A percentile compares a stretch with the other conserved stretches of the same genome.
Evolutionary conservation across 192 early-diverging fungal species (phyloP).

Genomic region (Entrophospora sp.): DNA sequence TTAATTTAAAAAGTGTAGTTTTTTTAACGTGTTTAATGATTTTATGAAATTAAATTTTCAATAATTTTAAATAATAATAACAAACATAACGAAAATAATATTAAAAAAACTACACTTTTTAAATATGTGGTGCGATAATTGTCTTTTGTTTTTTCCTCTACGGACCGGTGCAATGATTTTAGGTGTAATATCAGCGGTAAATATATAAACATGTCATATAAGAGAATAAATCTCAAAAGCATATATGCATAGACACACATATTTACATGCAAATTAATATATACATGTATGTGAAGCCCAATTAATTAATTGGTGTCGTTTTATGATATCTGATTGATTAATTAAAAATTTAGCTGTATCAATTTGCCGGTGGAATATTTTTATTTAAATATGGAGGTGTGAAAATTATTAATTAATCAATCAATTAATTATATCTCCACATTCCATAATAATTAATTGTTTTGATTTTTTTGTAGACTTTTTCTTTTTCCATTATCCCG

Average conservation of each 20-base stretch:
- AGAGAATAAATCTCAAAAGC: not conserved
- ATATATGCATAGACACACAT: not conserved
- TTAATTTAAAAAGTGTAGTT: too few species aligned
- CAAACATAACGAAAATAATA: too few species aligned
- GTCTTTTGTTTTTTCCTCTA: constrained; percentile 9
- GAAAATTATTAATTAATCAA: not conserved
- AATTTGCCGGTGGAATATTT: constrained; percentile 1
- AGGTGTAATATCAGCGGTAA: constrained; percentile 3
- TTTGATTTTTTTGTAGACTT: constrained; percentile 2
- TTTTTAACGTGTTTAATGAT: too few species aligned
- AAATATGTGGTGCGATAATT: constrained; percentile 23
- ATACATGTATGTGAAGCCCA: too few species aligned
- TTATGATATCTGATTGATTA: too few species aligned
- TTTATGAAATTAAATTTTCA: too few species aligned
- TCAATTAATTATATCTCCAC: not conserved
- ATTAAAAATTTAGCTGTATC: constrained; percentile 1
- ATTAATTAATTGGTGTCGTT: too few species aligned
- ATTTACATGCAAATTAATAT: too few species aligned
- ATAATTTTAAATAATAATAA: too few species aligned
- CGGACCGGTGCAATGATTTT: constrained; percentile 11
- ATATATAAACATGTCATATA: not conserved
- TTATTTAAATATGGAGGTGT: constrained; percentile 12
- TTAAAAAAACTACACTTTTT: too few species aligned
- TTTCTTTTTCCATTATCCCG: not conserved
- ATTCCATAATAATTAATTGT: not conserved